Evolutionary conservation across 2,329 filamentous ascomycete genomes (phyloP).

Genomic region (Trichophyton simii): DNA sequence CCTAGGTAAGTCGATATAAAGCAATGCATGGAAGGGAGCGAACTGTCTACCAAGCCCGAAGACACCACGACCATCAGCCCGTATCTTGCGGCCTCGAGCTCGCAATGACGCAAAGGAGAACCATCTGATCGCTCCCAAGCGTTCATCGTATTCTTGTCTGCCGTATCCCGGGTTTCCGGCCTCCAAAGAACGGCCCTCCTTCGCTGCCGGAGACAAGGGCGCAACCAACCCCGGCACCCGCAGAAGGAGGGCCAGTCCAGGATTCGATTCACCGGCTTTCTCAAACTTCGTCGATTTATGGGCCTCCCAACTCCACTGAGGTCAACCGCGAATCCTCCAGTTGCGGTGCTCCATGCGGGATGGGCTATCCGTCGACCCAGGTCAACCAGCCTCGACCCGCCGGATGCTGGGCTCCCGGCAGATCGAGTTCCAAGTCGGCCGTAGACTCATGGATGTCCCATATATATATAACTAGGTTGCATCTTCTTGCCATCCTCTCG

Average conservation of each 20-base stretch:
- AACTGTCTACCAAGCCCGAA: background rate
- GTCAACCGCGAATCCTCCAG: background rate
- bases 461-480: background rate
- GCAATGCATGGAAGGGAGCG: too few species aligned
- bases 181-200: background rate
- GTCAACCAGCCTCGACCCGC: background rate
- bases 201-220: background rate
- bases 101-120: background rate
- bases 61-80: background rate
- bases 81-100: background rate
- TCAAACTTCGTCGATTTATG: background rate
- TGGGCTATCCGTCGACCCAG: background rate
- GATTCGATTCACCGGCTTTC: background rate
- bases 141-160: background rate
- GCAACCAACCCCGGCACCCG: background rate
- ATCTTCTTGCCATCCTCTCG: background rate
- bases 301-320: background rate
- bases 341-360: background rate
- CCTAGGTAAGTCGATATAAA: background rate
- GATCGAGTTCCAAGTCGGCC: background rate
- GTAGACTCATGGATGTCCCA: background rate
- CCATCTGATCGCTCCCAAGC: background rate
- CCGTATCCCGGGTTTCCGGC: background rate
- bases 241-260: background rate
- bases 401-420: background rate